Conservation (phyloP, 2,329 filamentous ascomycete genomes). For the Trichoderma sp. region DNA sequence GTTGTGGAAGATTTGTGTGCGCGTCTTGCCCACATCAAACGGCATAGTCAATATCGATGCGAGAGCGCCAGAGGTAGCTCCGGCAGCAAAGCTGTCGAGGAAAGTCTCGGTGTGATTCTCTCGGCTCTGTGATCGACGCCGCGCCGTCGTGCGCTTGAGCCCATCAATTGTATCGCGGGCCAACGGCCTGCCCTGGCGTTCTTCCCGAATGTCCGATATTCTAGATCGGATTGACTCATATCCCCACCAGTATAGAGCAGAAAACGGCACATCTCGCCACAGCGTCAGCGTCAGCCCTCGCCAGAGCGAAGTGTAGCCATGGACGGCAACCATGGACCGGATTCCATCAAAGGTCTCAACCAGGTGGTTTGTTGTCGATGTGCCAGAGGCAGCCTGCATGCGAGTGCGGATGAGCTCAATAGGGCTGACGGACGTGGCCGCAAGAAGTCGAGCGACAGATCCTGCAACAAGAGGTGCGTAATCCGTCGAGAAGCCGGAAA, state of each 20-base stretch:
- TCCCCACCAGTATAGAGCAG: constrained; percentile 96
- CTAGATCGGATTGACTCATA: constrained; percentile 79
- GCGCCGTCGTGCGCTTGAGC: constrained; percentile 39
- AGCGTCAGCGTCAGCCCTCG: constrained; percentile 84
- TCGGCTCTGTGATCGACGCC: constrained; percentile 57
- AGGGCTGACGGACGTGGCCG: constrained; percentile 79
- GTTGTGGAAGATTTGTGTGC: constrained; percentile 79
- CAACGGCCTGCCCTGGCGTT: constrained; percentile 42
- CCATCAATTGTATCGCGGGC: constrained; percentile 29
- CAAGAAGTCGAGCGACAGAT: constrained; percentile 70
- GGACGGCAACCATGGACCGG: constrained; percentile 69
- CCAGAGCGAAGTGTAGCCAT: constrained; percentile 84
- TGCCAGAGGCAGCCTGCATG: constrained; percentile 71
- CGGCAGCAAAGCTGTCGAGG: constrained; percentile 83
- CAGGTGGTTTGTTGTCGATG: constrained; percentile 65
- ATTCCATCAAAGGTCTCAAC: constrained; percentile 74
- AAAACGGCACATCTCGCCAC: constrained; percentile 97
- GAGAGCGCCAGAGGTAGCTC: constrained; percentile 76
- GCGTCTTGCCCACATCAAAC: constrained; percentile 96
- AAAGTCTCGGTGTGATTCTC: constrained; percentile 77
- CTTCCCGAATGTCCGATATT: constrained; percentile 66
- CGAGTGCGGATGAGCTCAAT: constrained; percentile 93
- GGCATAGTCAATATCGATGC: constrained; percentile 89
- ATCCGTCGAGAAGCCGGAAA: constrained; percentile 62
- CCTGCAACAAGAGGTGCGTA: constrained; percentile 81